Base-by-base conservation (phyloP, 306 rosid species). In the Senna siamea region DNA sequence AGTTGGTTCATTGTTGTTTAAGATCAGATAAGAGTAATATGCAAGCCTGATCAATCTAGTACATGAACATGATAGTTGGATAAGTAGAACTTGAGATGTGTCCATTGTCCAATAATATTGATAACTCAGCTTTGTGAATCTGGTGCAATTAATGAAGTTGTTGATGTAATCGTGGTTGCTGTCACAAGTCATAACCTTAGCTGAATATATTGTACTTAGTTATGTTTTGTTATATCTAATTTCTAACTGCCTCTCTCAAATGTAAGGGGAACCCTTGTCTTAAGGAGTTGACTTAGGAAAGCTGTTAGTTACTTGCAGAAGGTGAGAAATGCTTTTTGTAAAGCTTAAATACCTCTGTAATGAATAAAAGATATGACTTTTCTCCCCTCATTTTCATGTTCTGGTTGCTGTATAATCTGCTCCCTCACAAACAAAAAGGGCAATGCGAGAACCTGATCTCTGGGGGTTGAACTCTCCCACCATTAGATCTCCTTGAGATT, bases 341-440 rank as follows among this genome's bases (percentile, higher is more conserved):
- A 37, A 32, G 19, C 64, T 30, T 14, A 13, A 14, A 58, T 30
- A 30, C 10, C 35, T 6, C 64, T 58, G 20, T 4, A 58, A 30
- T 58, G 41, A 58, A 30, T 58, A 12, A 58, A 34, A 1, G 6
- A 18, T 6, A 2, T 34, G 44, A 3, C 23, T 59, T 59, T 15
- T 7, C 43, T 59, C 5, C 38, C 17, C 65, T 58, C 41, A 58
- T 58, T 58, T 58, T 58, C 22, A 58, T 57, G 40, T 37, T 28
- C 63, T 28, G 63, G 40, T 30, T 28, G 41, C 63, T 57, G 20
- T 17, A 26, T 57, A 15, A 14, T 14, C 63, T 28, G 11, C 19
- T 28, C 30, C 30, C 30, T 26, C 30, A 26, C 3, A 26, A 26
- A 26, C 3, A 1, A 26, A 26, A 26, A 26, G 3, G 30, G 30